phyloP scores from a whole-genome alignment of 371 early-diverging fungal genomes.

The Actinomortierella ambigua region DNA sequence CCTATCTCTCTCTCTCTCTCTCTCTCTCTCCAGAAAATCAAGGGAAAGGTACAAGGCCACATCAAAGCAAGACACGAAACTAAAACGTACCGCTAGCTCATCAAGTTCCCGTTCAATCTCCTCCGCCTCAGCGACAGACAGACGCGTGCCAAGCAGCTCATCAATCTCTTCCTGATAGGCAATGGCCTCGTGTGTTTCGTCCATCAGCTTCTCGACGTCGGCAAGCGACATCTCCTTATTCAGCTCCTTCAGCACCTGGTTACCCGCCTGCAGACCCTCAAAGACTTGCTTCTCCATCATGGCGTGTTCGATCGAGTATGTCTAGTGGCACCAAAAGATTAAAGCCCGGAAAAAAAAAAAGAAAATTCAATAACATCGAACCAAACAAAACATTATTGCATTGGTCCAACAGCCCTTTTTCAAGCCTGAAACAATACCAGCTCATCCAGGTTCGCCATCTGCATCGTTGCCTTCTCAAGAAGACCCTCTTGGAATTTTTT shows the following conservation, averaged over 20 bases:
- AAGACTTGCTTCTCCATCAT: conserved; percentile 89
- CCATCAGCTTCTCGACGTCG: conserved; percentile 91
- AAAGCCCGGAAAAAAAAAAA: not conserved
- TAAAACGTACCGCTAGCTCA: conserved; percentile 47
- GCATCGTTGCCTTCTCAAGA: conserved; percentile 81
- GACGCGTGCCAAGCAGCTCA: conserved; percentile 69
- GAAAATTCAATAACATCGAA: too few relatives aligned
- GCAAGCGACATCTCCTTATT: conserved; percentile 93
- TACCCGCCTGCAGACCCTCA: conserved; percentile 84
- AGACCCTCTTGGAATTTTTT: conserved; percentile 94
- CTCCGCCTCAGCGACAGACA: conserved; percentile 86
- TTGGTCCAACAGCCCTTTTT: too few relatives aligned
- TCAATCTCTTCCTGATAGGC: conserved; percentile 95
- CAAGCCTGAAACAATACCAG: too few relatives aligned
- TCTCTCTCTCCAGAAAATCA: too few relatives aligned
- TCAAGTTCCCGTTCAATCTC: conserved; percentile 84
- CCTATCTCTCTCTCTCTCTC: too few relatives aligned
- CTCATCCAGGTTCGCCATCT: conserved; percentile 88
- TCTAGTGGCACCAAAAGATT: conserved; percentile 45
- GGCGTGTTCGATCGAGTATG: conserved; percentile 89
- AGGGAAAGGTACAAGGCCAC: too few relatives aligned
- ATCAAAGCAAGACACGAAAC: too few relatives aligned
- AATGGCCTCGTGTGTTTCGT: conserved; percentile 95
- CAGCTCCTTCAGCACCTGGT: conserved; percentile 83
- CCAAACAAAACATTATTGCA: too few relatives aligned